Evolutionary conservation across 106 monocot genomes (phyloP), one percentile per base, ranked within the genome.

Genomic region (Dendrobium nobile): DNA sequence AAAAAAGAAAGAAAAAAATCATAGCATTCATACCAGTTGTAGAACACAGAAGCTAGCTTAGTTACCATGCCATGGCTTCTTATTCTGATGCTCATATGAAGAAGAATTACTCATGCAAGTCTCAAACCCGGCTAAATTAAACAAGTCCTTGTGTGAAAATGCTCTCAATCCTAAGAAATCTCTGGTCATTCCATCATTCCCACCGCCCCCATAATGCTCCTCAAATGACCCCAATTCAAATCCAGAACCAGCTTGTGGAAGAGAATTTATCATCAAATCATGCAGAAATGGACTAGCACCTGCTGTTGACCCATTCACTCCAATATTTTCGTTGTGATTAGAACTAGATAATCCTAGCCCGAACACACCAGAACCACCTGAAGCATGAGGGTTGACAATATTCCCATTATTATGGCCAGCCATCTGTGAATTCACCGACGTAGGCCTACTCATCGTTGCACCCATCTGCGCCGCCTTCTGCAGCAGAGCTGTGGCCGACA

Each of bases 101-200:
- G 83, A 73, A 15, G 33, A 27, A 78, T 20, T 24, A 51, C 80
- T 82, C 44, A 81, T 81, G 83, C 85, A 82, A 65, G 86, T 68
- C 68, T 83, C 90, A 11, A 87, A 75, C 17, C 79, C 82, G 68
- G 85, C 85, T 81, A 94, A 81, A 85, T 77, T 86, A 54, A 94
- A 73, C 5, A 94, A 75, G 11, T 89, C 92, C 22, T 82, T 78
- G n/a, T 82, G 89, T 6, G 89, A 89, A 11, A 91, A 77, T 16
- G 94, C 85, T 44, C 79, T 89, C 2, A 94, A 81, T 20, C 94
- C 86, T 81, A 94, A 80, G 86, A 94, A 91, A 67, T 94, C 94
- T 73, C 89, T 91, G 5, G 93, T 94, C 84, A 87, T 68, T 19
- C 75, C 84, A 74, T 86, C 85, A 77, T 20, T 44, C 7, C 79